Conservation (phyloP, 2,329 filamentous ascomycete genomes). For the Cordyceps javanica region DNA sequence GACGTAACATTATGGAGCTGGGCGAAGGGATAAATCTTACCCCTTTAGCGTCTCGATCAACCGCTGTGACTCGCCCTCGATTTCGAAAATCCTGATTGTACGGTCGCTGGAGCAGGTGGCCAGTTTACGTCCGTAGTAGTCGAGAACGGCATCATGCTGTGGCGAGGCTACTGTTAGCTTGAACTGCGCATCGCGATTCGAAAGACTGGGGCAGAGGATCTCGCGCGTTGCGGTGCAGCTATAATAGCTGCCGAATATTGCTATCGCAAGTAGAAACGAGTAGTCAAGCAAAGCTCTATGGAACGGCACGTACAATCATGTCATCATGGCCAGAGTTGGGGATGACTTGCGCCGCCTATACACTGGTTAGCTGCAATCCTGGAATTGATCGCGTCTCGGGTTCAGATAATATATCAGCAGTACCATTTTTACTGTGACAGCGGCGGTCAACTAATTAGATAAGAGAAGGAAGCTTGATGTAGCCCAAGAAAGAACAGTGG, state of each 20-base stretch:
- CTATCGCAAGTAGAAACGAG: background rate
- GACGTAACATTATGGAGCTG: background rate
- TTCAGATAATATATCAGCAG: background rate
- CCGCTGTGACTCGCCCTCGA: slow-evolving; percentile 86
- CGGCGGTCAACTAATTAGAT: background rate
- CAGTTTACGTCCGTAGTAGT: slow-evolving; percentile 94
- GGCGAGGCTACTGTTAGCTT: slow-evolving; percentile 18
- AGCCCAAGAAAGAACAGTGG: background rate
- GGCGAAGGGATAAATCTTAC: slow-evolving; percentile 41
- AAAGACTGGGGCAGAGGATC: background rate
- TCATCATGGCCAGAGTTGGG: slow-evolving; percentile 71
- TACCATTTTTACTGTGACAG: slow-evolving; percentile 10
- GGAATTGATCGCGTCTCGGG: background rate
- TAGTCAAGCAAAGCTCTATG: background rate
- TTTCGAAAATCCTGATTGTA: slow-evolving; percentile 98
- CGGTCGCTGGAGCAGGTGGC: slow-evolving; percentile 97
- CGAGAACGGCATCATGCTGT: slow-evolving; percentile 93
- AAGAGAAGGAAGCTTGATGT: background rate
- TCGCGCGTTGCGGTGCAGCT: background rate
- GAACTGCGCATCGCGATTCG: slow-evolving; percentile 6
- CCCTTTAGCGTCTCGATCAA: slow-evolving; percentile 91
- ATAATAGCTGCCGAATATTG: background rate
- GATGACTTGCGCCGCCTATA: slow-evolving; percentile 38
- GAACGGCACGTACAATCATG: slow-evolving; percentile 82
- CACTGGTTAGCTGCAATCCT: background rate